Evolutionary conservation across 2,329 filamentous ascomycete species (phyloP).

Genomic region (Aspergillus candidus): DNA sequence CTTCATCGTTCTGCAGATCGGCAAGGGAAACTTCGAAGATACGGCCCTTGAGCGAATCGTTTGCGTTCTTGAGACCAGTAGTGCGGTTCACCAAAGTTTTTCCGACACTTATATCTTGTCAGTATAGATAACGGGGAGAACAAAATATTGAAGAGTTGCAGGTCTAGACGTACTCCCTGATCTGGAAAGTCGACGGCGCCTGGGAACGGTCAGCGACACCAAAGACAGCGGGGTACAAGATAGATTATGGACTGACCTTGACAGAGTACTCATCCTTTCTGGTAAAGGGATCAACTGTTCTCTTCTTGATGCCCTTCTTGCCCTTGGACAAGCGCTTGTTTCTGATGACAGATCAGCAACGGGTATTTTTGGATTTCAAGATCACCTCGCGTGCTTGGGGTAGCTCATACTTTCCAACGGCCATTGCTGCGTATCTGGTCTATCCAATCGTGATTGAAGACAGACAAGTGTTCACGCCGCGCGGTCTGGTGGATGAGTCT

Average conservation of each 20-base stretch:
- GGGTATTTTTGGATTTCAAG: neutral
- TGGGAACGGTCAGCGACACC: conserved; percentile 32
- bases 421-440: conserved; percentile 62
- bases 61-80: conserved; percentile 99
- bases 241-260: conserved; percentile 57
- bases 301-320: conserved; percentile 99
- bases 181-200: conserved; percentile 92
- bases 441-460: conserved; percentile 38
- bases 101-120: conserved; percentile 66
- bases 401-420: conserved; percentile 67
- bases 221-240: neutral
- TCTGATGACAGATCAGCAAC: conserved; percentile 44
- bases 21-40: conserved; percentile 98
- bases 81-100: conserved; percentile 99
- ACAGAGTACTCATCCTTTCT: conserved; percentile 99
- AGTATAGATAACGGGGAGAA: conserved; percentile 9
- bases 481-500: conserved; percentile 34
- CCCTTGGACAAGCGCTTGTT: conserved; percentile 99
- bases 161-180: conserved; percentile 73
- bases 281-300: conserved; percentile 92
- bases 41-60: conserved; percentile 96
- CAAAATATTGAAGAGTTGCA: conserved; percentile 3
- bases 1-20: conserved; percentile 99
- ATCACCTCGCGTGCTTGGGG: neutral
- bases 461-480: conserved; percentile 38